Base-by-base conservation (phyloP, 495 filamentous ascomycete species). In the Trypethelium eluteriae region DNA sequence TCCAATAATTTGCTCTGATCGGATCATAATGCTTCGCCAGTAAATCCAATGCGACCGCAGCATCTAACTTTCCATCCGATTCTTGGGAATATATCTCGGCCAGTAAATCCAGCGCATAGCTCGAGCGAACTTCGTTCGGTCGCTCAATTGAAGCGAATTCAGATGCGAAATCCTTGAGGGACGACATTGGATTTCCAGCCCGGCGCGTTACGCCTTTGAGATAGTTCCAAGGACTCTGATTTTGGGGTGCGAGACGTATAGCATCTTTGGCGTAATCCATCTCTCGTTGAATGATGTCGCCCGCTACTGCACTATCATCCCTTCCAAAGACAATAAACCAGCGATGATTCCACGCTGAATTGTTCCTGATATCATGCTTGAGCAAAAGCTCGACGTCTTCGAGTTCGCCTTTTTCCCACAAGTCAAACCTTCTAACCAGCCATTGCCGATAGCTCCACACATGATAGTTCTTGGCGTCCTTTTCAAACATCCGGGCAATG, bases 381-480 rank as follows among this genome's bases (percentile, higher is more conserved):
- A 98, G 79, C 70, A 97, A 81, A 2, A 67, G 68, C 70, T 96
- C 87, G 62, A 90, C 79, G 70, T 86, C 85, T 65, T 82, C 76
- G 38, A 92, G 78, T 79, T 98, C 94, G 32, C 80, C 81, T 16
- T 77, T 74, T 0, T 75, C 74, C 84, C 86, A 98, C 25, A 93
- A 76, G 25, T 79, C 80, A 72, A 98, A 90, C 70, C 91, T 89
- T 39, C 84, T 83, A 46, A 97, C 91, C 1, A 98, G 81, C 85
- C 93, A 98, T 77, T 96, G 94, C 66, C 79, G 73, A 76, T 98
- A 98, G 63, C 87, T 90, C 93, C 94, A 98, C 47, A 98, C 95
- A 75, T 98, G 94, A 74, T 98, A 98, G 80, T 98, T 98, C 76
- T 98, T 98, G 12, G 87, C 84, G 76, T 98, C 94, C 70, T 87